These are phyloP conservation scores for Sclerospora graminicola DNA, from an alignment of 352 stramenopile genomes.

Conservation along the genomic window DNA sequence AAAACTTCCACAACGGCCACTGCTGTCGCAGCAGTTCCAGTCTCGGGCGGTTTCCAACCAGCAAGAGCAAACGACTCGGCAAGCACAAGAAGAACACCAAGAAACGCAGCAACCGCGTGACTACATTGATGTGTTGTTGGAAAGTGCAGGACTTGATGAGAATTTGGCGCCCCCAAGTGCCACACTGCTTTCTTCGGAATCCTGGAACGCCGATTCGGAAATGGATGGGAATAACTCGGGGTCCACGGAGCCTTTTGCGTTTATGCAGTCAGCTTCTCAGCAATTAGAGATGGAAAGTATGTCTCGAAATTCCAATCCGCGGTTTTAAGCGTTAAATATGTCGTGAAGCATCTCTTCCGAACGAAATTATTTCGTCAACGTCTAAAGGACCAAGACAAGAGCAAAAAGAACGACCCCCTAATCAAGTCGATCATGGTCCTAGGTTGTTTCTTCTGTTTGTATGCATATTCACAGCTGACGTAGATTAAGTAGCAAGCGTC, in stretches of 20 bases:
- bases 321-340: constrained; percentile 14
- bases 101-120: constrained; percentile 21
- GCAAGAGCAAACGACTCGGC: constrained; percentile 3
- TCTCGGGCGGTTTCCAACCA: constrained; percentile 8
- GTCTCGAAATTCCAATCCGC: constrained; percentile 13
- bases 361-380: neutral
- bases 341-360: neutral
- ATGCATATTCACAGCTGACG: constrained; percentile 13
- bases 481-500: constrained; percentile 14
- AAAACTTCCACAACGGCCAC: constrained; percentile 10
- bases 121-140: constrained; percentile 50
- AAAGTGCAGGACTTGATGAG: constrained; percentile 45
- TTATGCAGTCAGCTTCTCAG: constrained; percentile 7
- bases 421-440: no score
- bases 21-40: constrained; percentile 15
- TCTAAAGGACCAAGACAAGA: neutral
- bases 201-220: constrained; percentile 17
- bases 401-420: neutral
- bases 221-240: constrained; percentile 2
- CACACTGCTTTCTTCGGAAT: constrained; percentile 13
- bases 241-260: constrained; percentile 10
- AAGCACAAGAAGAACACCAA: constrained; percentile 12
- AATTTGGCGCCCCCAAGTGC: constrained; percentile 25
- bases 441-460: neutral
- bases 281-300: constrained; percentile 14